phyloP scores from a whole-genome alignment of 768 basidiomycete species.

The Suillus clintonianus region DNA sequence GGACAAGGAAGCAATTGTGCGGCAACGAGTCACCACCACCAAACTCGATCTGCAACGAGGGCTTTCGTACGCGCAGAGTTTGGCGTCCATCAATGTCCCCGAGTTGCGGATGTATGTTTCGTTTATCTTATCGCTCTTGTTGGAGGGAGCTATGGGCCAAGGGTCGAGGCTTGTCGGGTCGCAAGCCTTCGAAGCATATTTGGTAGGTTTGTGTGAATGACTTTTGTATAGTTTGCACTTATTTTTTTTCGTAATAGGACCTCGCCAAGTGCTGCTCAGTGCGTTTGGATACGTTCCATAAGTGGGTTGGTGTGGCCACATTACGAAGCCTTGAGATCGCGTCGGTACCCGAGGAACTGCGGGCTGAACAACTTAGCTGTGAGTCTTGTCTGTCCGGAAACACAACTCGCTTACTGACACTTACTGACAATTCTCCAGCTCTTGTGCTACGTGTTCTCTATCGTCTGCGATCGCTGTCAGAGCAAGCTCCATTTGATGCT shows the following conservation, averaged over 20 bases:
- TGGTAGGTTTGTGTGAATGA: conserved; percentile 50
- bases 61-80: conserved; percentile 63
- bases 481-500: conserved; percentile 80
- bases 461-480: conserved; percentile 76
- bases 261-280: conserved; percentile 73
- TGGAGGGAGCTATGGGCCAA: conserved; percentile 63
- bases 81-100: conserved; percentile 54
- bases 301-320: conserved; percentile 83
- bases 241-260: conserved; percentile 40
- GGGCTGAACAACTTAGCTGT: conserved; percentile 64
- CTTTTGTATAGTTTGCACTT: background rate
- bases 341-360: conserved; percentile 70
- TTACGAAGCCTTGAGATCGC: conserved; percentile 69
- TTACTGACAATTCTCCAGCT: conserved; percentile 41
- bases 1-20: conserved; percentile 71
- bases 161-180: conserved; percentile 65
- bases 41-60: conserved; percentile 64
- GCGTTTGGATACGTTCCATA: conserved; percentile 64
- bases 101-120: conserved; percentile 61
- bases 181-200: conserved; percentile 71
- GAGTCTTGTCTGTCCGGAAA: background rate
- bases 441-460: conserved; percentile 85
- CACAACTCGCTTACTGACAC: background rate
- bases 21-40: conserved; percentile 56
- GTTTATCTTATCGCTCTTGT: conserved; percentile 55